Evolutionary conservation across 768 basidiomycete species (phyloP).

Genomic region (Fibroporia radiculosa): DNA sequence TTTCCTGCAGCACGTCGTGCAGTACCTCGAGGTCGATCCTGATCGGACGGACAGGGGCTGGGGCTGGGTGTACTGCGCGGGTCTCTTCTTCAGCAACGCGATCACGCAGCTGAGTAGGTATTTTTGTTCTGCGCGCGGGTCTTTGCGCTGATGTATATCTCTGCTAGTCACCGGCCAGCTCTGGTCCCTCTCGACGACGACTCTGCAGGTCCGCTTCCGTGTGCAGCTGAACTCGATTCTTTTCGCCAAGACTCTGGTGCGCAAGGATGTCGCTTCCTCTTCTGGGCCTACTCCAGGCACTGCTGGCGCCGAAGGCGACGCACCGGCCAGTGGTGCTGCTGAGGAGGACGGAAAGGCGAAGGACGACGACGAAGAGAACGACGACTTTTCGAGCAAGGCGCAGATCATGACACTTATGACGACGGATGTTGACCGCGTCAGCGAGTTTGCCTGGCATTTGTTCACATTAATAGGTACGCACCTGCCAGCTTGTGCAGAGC

Average conservation of each 20-base stretch:
- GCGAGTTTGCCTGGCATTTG: constrained; percentile 76
- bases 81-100: constrained; percentile 40
- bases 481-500: not conserved
- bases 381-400: constrained; percentile 48
- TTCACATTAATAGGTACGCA: constrained; percentile 63
- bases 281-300: constrained; percentile 22
- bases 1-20: constrained; percentile 53
- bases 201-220: constrained; percentile 60
- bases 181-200: constrained; percentile 63
- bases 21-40: constrained; percentile 59
- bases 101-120: constrained; percentile 35
- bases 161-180: constrained; percentile 57
- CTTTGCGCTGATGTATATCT: not conserved
- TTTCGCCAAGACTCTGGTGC: constrained; percentile 78
- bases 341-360: constrained; percentile 41
- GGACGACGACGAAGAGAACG: constrained; percentile 43
- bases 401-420: constrained; percentile 96
- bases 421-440: constrained; percentile 85
- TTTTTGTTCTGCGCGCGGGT: not conserved
- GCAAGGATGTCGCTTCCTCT: constrained; percentile 79
- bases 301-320: constrained; percentile 14
- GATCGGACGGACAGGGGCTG: constrained; percentile 48
- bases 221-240: constrained; percentile 79
- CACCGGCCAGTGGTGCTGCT: constrained; percentile 11
- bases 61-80: constrained; percentile 66